Evolutionary conservation across 805 yeast genomes (phyloP).

Genomic region (Wickerhamiella kazuoi): DNA sequence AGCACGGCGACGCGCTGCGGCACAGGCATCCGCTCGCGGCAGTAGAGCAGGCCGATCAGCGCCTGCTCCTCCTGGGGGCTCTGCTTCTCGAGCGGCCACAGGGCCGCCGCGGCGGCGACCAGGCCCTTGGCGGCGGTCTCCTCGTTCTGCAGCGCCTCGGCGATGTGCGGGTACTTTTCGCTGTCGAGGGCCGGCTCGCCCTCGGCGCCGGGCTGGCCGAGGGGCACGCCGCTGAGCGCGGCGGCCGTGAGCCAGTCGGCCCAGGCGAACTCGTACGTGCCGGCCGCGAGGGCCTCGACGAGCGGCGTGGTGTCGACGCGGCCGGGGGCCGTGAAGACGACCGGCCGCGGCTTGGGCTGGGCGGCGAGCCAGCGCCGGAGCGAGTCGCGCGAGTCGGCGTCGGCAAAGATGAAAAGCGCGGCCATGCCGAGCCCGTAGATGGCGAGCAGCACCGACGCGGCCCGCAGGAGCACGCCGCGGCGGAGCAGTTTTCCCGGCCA

Average conservation of each 20-base stretch:
- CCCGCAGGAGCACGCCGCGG: background rate
- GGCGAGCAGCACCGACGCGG: background rate
- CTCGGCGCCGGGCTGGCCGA: background rate
- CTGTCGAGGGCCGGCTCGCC: background rate
- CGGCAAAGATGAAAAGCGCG: background rate
- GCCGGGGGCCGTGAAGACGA: background rate
- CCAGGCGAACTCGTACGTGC: background rate
- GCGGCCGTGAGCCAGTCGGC: background rate
- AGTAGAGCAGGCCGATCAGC: background rate
- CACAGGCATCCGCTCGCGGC: background rate
- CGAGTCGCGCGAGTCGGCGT: background rate
- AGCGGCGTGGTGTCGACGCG: background rate
- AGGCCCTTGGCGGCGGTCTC: no score
- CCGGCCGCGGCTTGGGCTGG: background rate
- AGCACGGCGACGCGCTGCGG: slow-evolving; percentile 36
- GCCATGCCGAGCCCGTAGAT: background rate
- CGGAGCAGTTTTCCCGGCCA: background rate
- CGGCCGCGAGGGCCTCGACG: background rate
- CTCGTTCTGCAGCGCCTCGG: no score
- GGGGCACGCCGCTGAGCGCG: no score
- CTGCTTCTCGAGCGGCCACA: background rate
- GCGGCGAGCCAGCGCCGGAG: background rate
- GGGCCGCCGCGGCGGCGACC: background rate
- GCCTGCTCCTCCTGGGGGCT: background rate
- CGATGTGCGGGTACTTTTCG: background rate